Base-by-base conservation (phyloP, 306 rosid genomes). In the Cucumis melo region DNA sequence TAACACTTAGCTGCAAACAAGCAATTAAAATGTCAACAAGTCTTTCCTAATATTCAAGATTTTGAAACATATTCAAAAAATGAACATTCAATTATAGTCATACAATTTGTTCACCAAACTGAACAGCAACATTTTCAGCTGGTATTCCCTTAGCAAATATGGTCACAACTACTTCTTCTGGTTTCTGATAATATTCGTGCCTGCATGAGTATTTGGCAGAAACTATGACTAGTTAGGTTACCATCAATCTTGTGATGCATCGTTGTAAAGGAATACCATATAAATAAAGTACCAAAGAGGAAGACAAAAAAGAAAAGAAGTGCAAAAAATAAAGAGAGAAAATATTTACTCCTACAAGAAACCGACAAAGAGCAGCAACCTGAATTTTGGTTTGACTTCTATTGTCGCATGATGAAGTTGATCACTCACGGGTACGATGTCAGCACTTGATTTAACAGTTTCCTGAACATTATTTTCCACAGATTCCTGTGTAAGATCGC, bases 31-130 rank as follows among this genome's bases (percentile, higher is more conserved):
- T 39, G 29, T 17, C 65, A 19, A 3, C 20, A 36, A 56, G 29
- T 11, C 34, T 9, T 10, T 63, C 38, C 65, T 24, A 59, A 64
- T 79, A 70, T 13, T 63, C 29, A 36, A 20, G 38, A 41, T 14
- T 17, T 32, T 62, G 54, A n/a, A 44, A 36, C 20, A 44, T 76
- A 77, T 10, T 57, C 8, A 24, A 46, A 58, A 73, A 29, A 34
- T 78, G 58, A 71, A 51, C 8, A 54, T 63, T 70, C 62, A 51
- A 79, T 32, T 53, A 36, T 71, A 80, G 27, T 59, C 96, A 50
- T 91, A 93, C 98, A 56, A 88, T 93, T 89, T 93, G 98, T 84
- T 86, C 96, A 54, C 98, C 98, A 61, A 88, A 93, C 12, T 91
- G 89, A 13, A 91, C 83, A 68, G 80, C 24, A 59, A 91, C 80